Evolutionary conservation across 768 basidiomycete species (phyloP), one percentile per base, ranked within the genome.

Genomic region (Dioszegia crocea): DNA sequence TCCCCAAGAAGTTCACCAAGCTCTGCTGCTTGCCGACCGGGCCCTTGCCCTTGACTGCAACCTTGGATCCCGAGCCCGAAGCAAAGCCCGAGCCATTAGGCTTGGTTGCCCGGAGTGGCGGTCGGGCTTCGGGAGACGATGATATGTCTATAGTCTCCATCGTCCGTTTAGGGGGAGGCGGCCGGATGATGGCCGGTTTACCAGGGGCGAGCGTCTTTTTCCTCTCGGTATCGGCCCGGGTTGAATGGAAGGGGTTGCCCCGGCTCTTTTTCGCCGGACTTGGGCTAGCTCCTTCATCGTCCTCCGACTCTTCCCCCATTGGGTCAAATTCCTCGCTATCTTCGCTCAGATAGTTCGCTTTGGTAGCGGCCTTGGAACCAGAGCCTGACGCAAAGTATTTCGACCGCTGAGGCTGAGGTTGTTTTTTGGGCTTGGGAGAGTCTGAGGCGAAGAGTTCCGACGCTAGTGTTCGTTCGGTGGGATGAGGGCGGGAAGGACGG

Each of bases 171-270:
- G 5, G 31, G 24, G 23, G 36, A 11, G 4, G 49, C 21, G 55
- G 36, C 10, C 27, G 19, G 14, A 16, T 23, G 17, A 30, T 16
- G 49, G 41, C 12, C 29, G 36, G 24, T 30, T 33, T 33, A 26
- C 11, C 14, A 39, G 26, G 2, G 3, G 57, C 51, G 26, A 67
- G 43, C 33, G 27, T 19, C 26, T 57, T 63, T 21, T 61, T 29
- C 10, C 39, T 56, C 24, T 62, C 60, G 17, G 47, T 60, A 8
- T 60, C 60, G 17, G 55, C 40, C 17, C 55, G 43, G 4, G 49
- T 64, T 11, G 60, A 62, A 16, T 31, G 21, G 29, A 67, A 67
- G 14, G 66, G 66, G 41, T 67, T 67, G n/a, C 60, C 56, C 36
- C 53, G 52, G 51, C 65, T 64, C 30, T 60, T 26, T 33, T 67